Conservation (phyloP, 1,284 basidiomycete species). For the Ustilago shanxiensis region DNA sequence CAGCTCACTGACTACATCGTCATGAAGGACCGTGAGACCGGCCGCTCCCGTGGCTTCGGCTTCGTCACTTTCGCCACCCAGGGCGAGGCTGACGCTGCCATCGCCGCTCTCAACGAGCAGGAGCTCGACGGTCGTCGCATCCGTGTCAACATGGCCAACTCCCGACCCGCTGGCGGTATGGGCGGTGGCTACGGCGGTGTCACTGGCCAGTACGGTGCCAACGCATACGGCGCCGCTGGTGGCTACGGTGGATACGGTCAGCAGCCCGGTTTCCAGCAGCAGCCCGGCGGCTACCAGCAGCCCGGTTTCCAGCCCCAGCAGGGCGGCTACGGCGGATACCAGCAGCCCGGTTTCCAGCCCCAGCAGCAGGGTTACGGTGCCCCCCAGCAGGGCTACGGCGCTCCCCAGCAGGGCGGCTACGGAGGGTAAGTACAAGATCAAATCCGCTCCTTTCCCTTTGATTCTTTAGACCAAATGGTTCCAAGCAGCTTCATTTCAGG, state of each 20-base stretch:
- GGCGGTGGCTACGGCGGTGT: constrained; percentile 65
- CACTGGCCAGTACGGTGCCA: constrained; percentile 67
- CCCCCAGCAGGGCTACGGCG: constrained; percentile 61
- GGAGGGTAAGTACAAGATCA: constrained; percentile 41
- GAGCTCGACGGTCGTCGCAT: constrained; percentile 94
- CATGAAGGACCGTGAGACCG: constrained; percentile 97
- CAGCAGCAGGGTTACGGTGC: constrained; percentile 58
- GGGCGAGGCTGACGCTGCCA: constrained; percentile 84
- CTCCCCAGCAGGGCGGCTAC: constrained; percentile 58
- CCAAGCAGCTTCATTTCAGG: constrained; percentile 13
- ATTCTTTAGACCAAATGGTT: constrained; percentile 4
- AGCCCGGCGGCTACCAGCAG: constrained; percentile 17
- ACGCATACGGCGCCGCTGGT: constrained; percentile 57
- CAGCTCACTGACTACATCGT: constrained; percentile 74
- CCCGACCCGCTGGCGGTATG: constrained; percentile 74
- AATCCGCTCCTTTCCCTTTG: background rate
- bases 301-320: constrained; percentile 36
- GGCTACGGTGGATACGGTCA: constrained; percentile 53
- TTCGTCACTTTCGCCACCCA: constrained; percentile 77
- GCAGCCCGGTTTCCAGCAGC: constrained; percentile 56
- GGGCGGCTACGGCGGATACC: constrained; percentile 39
- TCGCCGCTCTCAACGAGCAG: constrained; percentile 84
- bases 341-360: constrained; percentile 29
- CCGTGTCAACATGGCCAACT: constrained; percentile 91
- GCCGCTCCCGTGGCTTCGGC: constrained; percentile 90